Conservation (phyloP, 306 rosid species). For the Coriaria nepalensis region DNA sequence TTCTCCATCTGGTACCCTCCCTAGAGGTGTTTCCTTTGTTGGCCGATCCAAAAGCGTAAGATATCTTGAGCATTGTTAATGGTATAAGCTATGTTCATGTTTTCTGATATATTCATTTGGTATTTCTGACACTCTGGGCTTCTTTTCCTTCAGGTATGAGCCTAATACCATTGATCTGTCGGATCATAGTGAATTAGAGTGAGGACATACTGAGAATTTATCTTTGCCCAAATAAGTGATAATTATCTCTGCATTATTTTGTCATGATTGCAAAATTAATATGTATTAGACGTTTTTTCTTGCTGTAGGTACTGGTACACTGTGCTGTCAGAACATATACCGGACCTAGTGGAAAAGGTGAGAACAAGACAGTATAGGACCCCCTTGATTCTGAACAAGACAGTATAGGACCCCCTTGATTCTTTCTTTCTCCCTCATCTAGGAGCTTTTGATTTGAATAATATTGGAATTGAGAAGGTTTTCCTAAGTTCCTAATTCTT, state of each 20-base stretch:
- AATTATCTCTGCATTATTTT: not conserved
- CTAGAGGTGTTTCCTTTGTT: constrained; percentile 91
- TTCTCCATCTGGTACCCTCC: constrained; percentile 84
- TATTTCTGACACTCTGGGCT: no score
- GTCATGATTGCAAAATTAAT: not conserved
- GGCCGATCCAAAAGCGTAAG: constrained; percentile 76
- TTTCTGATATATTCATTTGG: not conserved
- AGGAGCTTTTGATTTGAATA: no score
- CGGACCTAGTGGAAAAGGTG: constrained; percentile 94
- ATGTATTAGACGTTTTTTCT: constrained; percentile 7
- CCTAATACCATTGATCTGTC: constrained; percentile 95
- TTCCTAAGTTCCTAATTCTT: no score
- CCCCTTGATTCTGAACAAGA: no score
- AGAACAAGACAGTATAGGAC: no score
- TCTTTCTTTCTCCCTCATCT: constrained; percentile 3
- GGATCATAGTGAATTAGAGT: constrained; percentile 79
- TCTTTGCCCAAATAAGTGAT: not conserved
- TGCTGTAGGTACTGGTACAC: constrained; percentile 82
- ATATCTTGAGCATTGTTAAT: constrained; percentile 16
- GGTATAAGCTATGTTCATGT: not conserved
- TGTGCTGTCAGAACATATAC: constrained; percentile 70
- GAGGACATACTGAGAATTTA: constrained; percentile 20
- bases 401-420: no score
- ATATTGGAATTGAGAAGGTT: no score
- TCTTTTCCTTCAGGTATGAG: no score